These are phyloP conservation scores for Trichoderma sp. DNA, from an alignment of 2,329 filamentous ascomycete species.

Conservation along the genomic window DNA sequence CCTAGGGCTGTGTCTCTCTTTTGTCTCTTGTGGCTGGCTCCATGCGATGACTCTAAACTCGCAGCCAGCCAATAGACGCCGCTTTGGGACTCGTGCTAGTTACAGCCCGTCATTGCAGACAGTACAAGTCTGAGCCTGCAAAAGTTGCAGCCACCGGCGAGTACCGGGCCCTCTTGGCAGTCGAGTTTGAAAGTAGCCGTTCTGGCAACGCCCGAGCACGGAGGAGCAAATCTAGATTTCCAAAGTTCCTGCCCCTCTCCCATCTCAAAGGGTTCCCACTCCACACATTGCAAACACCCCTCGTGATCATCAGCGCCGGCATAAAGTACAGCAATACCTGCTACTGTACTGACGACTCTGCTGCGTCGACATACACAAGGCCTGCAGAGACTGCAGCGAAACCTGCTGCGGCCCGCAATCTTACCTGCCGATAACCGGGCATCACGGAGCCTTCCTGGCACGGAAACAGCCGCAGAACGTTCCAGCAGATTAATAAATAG, in stretches of 20 bases:
- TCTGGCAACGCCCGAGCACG: slow-evolving; percentile 22
- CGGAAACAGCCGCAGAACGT: neutral
- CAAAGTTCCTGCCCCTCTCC: slow-evolving; percentile 17
- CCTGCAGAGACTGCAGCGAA: neutral
- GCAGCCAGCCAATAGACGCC: slow-evolving; percentile 9
- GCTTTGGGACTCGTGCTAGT: neutral
- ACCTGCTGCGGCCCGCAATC: slow-evolving; percentile 15
- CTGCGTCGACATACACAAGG: neutral
- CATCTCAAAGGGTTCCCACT: slow-evolving; percentile 17
- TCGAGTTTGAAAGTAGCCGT: neutral
- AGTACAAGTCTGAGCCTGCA: neutral
- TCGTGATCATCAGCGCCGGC: slow-evolving; percentile 22
- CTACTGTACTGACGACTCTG: neutral
- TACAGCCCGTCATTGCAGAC: neutral
- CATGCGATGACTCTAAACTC: slow-evolving; percentile 7
- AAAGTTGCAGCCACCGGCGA: neutral
- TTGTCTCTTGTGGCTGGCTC: neutral
- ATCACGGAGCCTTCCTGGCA: slow-evolving; percentile 22
- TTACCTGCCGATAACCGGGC: slow-evolving; percentile 23
- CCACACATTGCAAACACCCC: slow-evolving; percentile 24
- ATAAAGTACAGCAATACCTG: neutral
- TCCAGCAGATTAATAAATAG: slow-evolving; percentile 1
- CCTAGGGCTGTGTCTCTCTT: slow-evolving; percentile 18
- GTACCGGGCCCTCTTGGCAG: slow-evolving; percentile 2
- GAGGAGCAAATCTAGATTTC: slow-evolving; percentile 28